phyloP scores from a whole-genome alignment of 2,329 filamentous ascomycete genomes.

The Ophiocordyceps sinensis region DNA sequence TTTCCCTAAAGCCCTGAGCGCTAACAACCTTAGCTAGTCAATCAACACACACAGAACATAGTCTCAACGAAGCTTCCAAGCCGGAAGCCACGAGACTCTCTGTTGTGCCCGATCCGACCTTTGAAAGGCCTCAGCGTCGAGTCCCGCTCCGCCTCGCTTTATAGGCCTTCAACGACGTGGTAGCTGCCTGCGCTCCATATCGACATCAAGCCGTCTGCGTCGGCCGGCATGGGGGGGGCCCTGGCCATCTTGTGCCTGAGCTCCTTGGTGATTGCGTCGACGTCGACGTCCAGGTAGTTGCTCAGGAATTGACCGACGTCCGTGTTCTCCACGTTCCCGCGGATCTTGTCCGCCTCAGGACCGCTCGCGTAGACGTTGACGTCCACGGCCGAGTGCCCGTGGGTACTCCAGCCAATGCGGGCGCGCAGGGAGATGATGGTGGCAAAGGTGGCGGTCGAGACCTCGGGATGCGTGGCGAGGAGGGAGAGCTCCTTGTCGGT shows the following conservation, averaged over 20 bases:
- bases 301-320: conserved; percentile 75
- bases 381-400: conserved; percentile 86
- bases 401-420: conserved; percentile 86
- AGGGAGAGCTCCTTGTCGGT: conserved; percentile 53
- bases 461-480: conserved; percentile 43
- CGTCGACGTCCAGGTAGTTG: conserved; percentile 65
- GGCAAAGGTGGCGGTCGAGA: conserved; percentile 48
- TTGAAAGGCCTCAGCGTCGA: too few relatives aligned
- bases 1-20: too few relatives aligned
- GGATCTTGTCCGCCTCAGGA: conserved; percentile 45
- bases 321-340: conserved; percentile 89
- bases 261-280: conserved; percentile 63
- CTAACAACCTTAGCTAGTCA: too few relatives aligned
- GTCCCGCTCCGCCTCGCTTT: too few relatives aligned
- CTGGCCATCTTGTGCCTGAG: conserved; percentile 40
- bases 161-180: background rate
- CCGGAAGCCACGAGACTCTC: too few relatives aligned
- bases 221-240: conserved; percentile 1
- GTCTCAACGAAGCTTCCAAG: too few relatives aligned
- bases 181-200: background rate
- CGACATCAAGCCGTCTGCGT: background rate
- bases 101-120: too few relatives aligned
- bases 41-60: too few relatives aligned
- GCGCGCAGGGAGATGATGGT: conserved; percentile 79
- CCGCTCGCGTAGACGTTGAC: conserved; percentile 86